These are phyloP conservation scores for Didymella pinodella DNA, from an alignment of 2,329 filamentous ascomycete genomes.

Conservation along the genomic window DNA sequence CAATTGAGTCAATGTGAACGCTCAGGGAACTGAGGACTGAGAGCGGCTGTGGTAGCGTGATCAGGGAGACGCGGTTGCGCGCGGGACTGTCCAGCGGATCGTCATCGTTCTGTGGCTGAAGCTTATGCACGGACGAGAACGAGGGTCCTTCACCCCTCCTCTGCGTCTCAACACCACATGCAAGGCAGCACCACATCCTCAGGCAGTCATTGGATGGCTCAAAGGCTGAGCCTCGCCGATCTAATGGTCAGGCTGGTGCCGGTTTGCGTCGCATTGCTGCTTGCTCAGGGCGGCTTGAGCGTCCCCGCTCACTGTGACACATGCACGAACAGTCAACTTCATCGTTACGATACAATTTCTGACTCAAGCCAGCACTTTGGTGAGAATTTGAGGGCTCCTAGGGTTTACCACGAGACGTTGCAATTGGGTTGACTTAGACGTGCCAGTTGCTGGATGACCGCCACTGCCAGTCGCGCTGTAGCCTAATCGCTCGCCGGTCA, in stretches of 20 bases:
- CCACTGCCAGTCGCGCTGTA: conserved; percentile 21
- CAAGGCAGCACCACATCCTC: conserved; percentile 12
- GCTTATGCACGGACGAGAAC: conserved; percentile 10
- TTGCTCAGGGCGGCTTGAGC: conserved; percentile 16
- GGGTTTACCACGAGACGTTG: not conserved
- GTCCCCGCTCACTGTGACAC: conserved; percentile 23
- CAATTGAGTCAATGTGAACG: not conserved
- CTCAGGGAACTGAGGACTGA: not conserved
- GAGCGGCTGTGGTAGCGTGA: conserved; percentile 4
- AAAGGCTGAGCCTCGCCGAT: conserved; percentile 10
- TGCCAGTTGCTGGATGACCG: conserved; percentile 4
- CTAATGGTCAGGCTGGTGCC: conserved; percentile 22
- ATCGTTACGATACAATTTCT: not conserved
- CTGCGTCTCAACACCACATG: conserved; percentile 24
- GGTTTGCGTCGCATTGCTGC: conserved; percentile 7
- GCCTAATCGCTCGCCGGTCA: conserved; percentile 27
- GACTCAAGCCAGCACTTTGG: not conserved
- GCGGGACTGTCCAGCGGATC: conserved; percentile 3
- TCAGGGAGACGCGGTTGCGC: conserved; percentile 8
- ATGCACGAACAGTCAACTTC: conserved; percentile 4
- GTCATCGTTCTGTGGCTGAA: conserved; percentile 26
- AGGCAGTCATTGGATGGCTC: conserved; percentile 21
- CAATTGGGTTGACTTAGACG: not conserved
- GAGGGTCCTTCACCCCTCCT: conserved; percentile 11
- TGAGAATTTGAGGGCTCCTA: not conserved